Evolutionary conservation across 768 basidiomycete species (phyloP).

Genomic region (Auricularia sp.): DNA sequence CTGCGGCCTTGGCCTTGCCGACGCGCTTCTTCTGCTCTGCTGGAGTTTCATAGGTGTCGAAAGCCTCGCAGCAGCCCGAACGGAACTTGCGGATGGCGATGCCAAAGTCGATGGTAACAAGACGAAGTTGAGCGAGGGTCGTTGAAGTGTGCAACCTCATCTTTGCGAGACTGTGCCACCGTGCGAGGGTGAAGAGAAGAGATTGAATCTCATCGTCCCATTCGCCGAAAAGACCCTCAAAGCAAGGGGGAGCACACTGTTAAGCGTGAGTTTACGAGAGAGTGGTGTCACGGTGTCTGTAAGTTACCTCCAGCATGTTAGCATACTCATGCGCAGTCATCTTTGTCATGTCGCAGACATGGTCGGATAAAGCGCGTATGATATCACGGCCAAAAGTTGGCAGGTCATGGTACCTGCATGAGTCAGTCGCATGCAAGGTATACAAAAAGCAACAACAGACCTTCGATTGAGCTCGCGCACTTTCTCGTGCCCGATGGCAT

Average conservation of each 20-base stretch:
- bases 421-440: too few species aligned
- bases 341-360: slow-evolving; percentile 3
- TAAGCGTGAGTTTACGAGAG: too few species aligned
- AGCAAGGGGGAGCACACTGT: slow-evolving; percentile 16
- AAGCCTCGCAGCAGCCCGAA: slow-evolving; percentile 12
- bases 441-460: neutral
- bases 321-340: slow-evolving; percentile 7
- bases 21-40: slow-evolving; percentile 19
- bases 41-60: slow-evolving; percentile 22
- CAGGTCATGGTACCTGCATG: slow-evolving; percentile 1
- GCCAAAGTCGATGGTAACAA: slow-evolving; percentile 14
- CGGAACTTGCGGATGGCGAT: slow-evolving; percentile 14
- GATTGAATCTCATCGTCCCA: slow-evolving; percentile 11
- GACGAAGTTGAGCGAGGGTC: slow-evolving; percentile 12
- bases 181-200: neutral
- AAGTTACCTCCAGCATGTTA: slow-evolving; percentile 4
- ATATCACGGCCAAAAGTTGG: slow-evolving; percentile 4
- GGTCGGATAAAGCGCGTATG: slow-evolving; percentile 3
- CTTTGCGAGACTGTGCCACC: slow-evolving; percentile 8
- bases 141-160: slow-evolving; percentile 4
- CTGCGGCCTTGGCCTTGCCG: slow-evolving; percentile 1
- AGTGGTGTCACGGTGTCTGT: too few species aligned
- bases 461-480: slow-evolving; percentile 17
- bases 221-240: slow-evolving; percentile 27
- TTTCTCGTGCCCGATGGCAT: slow-evolving; percentile 11